Evolutionary conservation across 495 filamentous ascomycete genomes (phyloP), one percentile per base, ranked within the genome.

Genomic region (Trichocladium antarcticum): DNA sequence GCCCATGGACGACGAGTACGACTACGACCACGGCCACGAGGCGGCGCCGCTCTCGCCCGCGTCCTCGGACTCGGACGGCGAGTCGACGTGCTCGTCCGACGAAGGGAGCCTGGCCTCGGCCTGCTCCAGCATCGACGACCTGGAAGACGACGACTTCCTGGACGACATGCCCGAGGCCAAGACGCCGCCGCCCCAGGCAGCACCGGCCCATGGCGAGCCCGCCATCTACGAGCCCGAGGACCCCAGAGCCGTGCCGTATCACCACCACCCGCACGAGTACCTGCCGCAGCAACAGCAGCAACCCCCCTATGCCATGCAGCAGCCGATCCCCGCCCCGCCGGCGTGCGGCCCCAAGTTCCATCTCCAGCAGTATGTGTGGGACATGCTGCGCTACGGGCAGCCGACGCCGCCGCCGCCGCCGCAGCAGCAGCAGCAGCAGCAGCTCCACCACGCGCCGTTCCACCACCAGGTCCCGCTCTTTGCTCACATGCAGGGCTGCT

Each of bases 401-500:
- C 48, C 40, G 21, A 60, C 63, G 5, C 64, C 64, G 48, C 58
- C 63, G 37, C 67, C 63, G 12, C 57, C 56, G 35, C 67, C 63
- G 8, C 57, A n/a, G 5, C 64, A 63, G 48, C 58, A 62, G 37
- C 67, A 62, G 12, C 57, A 55, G 35, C 67, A 62, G 8, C 57
- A 55, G 40, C 50, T 69, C 21, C 68, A 69, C 44, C 65, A 68
- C 44, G 62, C 64, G 37, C 67, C 71, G n/a, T 72, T 72, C 47
- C 71, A 75, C 51, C 59, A 67, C 31, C 71, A 72, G 57, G 65
- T 71, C 48, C 70, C 65, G 28, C 51, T 72, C 31, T 68, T 71
- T 45, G 54, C 68, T 34, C 62, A 66, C 49, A 64, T 74, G 59
- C 70, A 72, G 60, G 65, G 68, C 48, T 74, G 68, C 63, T 75